Percentiles rank a stretch among this genome's conserved stretches.
These are phyloP conservation scores for Fusarium longipes DNA, from an alignment of 2,329 filamentous ascomycete genomes.

Conservation along the genomic window DNA sequence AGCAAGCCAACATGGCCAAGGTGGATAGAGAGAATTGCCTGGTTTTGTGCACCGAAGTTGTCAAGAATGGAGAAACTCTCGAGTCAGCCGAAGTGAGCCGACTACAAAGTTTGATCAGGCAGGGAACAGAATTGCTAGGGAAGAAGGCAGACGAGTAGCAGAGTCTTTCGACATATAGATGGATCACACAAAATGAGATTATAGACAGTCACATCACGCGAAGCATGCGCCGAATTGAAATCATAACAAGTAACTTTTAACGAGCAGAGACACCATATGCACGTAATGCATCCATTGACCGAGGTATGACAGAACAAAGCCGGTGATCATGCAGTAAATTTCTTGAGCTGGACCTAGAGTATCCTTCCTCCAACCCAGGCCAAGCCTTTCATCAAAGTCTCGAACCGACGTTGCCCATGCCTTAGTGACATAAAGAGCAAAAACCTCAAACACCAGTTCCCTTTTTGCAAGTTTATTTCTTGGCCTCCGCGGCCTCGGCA, in stretches of 20 bases:
- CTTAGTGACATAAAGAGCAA: slow-evolving; percentile 56
- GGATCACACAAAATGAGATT: background rate
- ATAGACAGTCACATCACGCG: slow-evolving; percentile 4
- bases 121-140: slow-evolving; percentile 60
- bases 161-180: background rate
- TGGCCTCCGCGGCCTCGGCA: slow-evolving; percentile 83
- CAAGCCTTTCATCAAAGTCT: slow-evolving; percentile 52
- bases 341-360: slow-evolving; percentile 57
- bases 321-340: slow-evolving; percentile 57
- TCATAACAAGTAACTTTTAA: slow-evolving; percentile 38
- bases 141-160: slow-evolving; percentile 39
- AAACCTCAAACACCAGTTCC: slow-evolving; percentile 57
- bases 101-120: slow-evolving; percentile 62
- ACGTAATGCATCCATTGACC: slow-evolving; percentile 48
- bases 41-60: slow-evolving; percentile 67
- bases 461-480: slow-evolving; percentile 76
- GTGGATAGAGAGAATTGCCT: slow-evolving; percentile 71
- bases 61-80: slow-evolving; percentile 58
- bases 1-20: slow-evolving; percentile 58
- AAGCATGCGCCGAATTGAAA: background rate
- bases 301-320: slow-evolving; percentile 50
- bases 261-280: slow-evolving; percentile 35
- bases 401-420: slow-evolving; percentile 54
- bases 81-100: slow-evolving; percentile 52
- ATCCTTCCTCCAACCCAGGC: slow-evolving; percentile 53